Percentiles rank a stretch among this genome's conserved stretches.
Conservation (phyloP, 2,329 filamentous ascomycete genomes). For the Clathrospora elynae region DNA sequence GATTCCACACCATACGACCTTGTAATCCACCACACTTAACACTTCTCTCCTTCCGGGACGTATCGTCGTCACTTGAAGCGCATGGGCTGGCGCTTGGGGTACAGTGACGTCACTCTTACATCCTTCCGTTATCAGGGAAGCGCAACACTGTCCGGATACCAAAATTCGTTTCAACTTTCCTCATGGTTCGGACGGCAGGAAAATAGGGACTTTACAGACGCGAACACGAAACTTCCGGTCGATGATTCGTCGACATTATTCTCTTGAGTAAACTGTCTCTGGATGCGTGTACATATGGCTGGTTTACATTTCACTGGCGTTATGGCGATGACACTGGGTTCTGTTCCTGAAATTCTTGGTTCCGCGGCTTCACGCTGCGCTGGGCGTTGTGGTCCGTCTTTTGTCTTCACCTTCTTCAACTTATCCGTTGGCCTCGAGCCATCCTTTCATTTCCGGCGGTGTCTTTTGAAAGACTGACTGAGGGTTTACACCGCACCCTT, state of each 20-base stretch:
- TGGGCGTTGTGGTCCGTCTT: constrained; percentile 16
- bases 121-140: constrained; percentile 21
- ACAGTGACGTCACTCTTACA: constrained; percentile 33
- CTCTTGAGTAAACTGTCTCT: constrained; percentile 29
- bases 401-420: not conserved
- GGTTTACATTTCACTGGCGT: constrained; percentile 29
- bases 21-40: constrained; percentile 38
- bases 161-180: constrained; percentile 24
- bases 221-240: constrained; percentile 25
- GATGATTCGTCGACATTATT: constrained; percentile 19
- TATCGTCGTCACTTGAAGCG: constrained; percentile 26
- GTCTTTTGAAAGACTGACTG: constrained; percentile 3
- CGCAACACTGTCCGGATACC: constrained; percentile 9
- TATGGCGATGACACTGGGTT: constrained; percentile 22
- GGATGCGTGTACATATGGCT: constrained; percentile 28
- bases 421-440: constrained; percentile 13
- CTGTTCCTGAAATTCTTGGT: constrained; percentile 3
- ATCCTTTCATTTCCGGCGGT: constrained; percentile 18
- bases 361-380: constrained; percentile 10
- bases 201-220: constrained; percentile 14
- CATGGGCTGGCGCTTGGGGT: constrained; percentile 41
- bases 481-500: constrained; percentile 22
- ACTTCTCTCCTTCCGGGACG: constrained; percentile 26
- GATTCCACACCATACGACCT: constrained; percentile 26
- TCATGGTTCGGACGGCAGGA: constrained; percentile 17